phyloP scores from a whole-genome alignment of 169 alveolate genomes.

The Sarcocystis neurona region DNA sequence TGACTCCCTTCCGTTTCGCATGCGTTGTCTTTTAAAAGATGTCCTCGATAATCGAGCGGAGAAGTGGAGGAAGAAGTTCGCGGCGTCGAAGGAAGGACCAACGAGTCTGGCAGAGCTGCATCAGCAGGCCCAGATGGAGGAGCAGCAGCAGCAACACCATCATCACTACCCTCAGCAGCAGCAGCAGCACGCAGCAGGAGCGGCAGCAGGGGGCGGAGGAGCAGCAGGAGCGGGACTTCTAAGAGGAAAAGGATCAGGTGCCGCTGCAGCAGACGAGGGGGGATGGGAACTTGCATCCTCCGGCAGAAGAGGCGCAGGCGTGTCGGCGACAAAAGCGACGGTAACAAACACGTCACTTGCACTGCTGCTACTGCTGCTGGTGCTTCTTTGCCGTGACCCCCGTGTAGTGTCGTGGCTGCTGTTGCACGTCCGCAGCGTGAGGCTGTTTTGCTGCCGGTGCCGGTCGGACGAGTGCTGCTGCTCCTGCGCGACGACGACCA shows the following conservation, averaged over 20 bases:
- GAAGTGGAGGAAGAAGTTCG: constrained; percentile 36
- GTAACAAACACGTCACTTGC: no score
- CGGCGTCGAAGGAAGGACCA: constrained; percentile 54
- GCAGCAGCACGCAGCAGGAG: constrained; percentile 10
- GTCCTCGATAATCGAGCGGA: constrained; percentile 52
- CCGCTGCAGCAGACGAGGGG: constrained; percentile 15
- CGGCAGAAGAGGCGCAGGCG: constrained; percentile 15
- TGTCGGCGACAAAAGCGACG: background rate
- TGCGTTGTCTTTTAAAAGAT: constrained; percentile 50
- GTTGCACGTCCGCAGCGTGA: no score
- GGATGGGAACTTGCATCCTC: constrained; percentile 53
- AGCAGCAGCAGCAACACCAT: background rate
- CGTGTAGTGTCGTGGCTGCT: no score
- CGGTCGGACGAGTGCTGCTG: no score
- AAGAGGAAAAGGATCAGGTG: no score
- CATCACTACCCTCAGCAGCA: background rate
- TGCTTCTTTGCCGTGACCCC: no score
- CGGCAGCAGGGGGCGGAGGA: constrained; percentile 5
- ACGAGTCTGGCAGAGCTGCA: constrained; percentile 48
- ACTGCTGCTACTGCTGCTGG: no score
- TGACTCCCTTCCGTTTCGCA: constrained; percentile 45
- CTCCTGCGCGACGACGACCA: no score
- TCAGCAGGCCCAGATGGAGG: constrained; percentile 19
- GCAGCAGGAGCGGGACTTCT: no score
- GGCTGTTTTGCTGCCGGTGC: no score